Conservation (phyloP, 2,329 filamentous ascomycete genomes). For the Decorospora gaudefroyi region DNA sequence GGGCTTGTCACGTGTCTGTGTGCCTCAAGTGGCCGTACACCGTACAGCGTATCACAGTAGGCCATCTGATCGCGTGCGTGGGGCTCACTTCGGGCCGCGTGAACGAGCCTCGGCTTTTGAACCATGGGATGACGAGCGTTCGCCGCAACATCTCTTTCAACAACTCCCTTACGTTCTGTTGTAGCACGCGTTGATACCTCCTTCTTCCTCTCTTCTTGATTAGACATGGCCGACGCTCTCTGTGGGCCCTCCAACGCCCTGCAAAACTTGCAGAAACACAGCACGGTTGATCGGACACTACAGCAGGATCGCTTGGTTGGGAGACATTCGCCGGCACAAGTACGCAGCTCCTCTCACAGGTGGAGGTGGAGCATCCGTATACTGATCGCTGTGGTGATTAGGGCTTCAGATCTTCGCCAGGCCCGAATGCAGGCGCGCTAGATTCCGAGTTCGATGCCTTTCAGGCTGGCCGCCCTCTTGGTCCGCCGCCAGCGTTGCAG, state of each 20-base stretch:
- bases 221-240: conserved; percentile 65
- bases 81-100: conserved; percentile 16
- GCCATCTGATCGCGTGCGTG: too few relatives aligned
- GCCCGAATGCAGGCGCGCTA: conserved; percentile 58
- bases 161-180: conserved; percentile 8
- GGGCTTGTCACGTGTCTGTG: too few relatives aligned
- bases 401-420: conserved; percentile 64
- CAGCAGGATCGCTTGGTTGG: conserved; percentile 71
- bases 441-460: conserved; percentile 73
- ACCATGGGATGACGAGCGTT: conserved; percentile 5
- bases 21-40: too few relatives aligned
- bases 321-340: conserved; percentile 60
- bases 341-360: conserved; percentile 46
- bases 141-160: conserved; percentile 1
- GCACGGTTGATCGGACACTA: conserved; percentile 68
- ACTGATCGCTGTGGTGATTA: conserved; percentile 47
- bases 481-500: conserved; percentile 48
- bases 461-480: conserved; percentile 58
- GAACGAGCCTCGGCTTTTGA: conserved; percentile 30
- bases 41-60: too few relatives aligned
- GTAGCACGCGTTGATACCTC: conserved; percentile 32
- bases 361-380: background rate
- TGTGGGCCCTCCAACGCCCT: conserved; percentile 77
- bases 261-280: conserved; percentile 73
- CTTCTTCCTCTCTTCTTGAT: conserved; percentile 9